Base-by-base conservation (phyloP, 306 rosid genomes). In the Luffa acutangula region DNA sequence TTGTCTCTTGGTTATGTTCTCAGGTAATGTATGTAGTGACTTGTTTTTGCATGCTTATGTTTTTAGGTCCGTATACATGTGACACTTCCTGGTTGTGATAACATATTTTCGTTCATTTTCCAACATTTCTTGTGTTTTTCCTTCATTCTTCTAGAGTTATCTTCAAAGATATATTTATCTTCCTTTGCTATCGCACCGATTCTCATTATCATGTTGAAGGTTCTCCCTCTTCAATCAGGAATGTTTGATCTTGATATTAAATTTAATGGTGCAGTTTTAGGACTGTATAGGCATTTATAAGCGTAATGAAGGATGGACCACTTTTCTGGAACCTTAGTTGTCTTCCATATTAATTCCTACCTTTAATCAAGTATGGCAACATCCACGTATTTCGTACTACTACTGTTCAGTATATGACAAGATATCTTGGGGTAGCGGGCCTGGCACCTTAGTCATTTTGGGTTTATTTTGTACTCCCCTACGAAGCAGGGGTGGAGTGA, bases 1-100 rank as follows among this genome's bases (percentile, higher is more conserved):
- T 96, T 71, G 99, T 96, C 56, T 96, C 99, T 25, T 96, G 99
- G 99, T 80, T 96, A 51, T 96, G 99, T 80, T 83, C 89, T 81
- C 99, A 93, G 98, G 98, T 96, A 87, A 87, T 78, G 85, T 33
- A 37, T 10, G 73, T 42, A 13, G 7, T 69, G 53, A 41, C 75
- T 69, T 36, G 42, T 39, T 46, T 18, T 13, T 74, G 78, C 59
- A 12, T 74, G 78, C 20, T 13, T 36, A 42, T 67, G 51, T 20
- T 9, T 3, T 33, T 41, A 42, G 20, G 20, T 39, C 46, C 43
- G 39, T 39, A 31, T 13, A 39, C 31, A 7, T 39, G 74, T 69
- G 75, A 41, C 64, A 67, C 52, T 9, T 67, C 1, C 15, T 14
- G 20, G 45, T 17, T 42, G 7, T 17, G 78, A 37, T 51, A 33